Percentiles rank a stretch among this genome's conserved stretches.
These are phyloP conservation scores for Starmerella davenportii DNA, from an alignment of 805 yeast genomes.

Conservation along the genomic window DNA sequence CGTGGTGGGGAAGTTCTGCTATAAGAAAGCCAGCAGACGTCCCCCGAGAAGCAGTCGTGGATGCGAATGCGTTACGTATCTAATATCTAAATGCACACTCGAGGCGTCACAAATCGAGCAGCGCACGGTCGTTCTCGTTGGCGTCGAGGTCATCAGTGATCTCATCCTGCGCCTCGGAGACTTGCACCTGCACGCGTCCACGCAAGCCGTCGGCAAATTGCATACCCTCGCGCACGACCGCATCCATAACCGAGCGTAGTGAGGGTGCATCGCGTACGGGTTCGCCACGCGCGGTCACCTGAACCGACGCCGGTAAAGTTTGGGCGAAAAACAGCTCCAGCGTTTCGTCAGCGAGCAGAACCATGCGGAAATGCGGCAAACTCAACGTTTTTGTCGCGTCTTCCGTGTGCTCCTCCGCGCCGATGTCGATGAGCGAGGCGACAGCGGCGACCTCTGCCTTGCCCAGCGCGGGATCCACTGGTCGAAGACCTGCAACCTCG, in stretches of 20 bases:
- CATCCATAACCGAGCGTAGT: constrained; percentile 75
- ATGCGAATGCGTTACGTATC: too few relatives aligned
- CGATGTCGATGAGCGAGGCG: constrained; percentile 8
- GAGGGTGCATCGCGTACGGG: constrained; percentile 21
- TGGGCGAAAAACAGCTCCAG: constrained; percentile 66
- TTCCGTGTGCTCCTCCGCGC: not conserved
- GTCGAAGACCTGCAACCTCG: constrained; percentile 26
- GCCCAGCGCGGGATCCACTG: constrained; percentile 7
- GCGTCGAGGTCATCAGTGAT: constrained; percentile 18
- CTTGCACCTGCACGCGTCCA: constrained; percentile 36
- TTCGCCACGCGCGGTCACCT: constrained; percentile 30
- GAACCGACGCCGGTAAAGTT: constrained; percentile 50
- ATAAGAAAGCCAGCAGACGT: too few relatives aligned
- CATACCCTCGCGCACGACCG: constrained; percentile 78
- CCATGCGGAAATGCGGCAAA: constrained; percentile 75
- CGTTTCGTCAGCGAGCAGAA: constrained; percentile 80
- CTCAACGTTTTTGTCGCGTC: constrained; percentile 4
- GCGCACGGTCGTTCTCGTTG: constrained; percentile 21
- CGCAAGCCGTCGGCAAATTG: constrained; percentile 79
- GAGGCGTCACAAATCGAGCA: constrained; percentile 15
- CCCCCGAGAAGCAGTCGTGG: too few relatives aligned
- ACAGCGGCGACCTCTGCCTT: constrained; percentile 19
- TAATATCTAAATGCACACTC: too few relatives aligned
- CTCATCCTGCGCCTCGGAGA: constrained; percentile 18
- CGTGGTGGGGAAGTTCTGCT: too few relatives aligned